These are phyloP conservation scores for Colletotrichum cereale DNA, from an alignment of 2,329 filamentous ascomycete genomes.

Conservation along the genomic window DNA sequence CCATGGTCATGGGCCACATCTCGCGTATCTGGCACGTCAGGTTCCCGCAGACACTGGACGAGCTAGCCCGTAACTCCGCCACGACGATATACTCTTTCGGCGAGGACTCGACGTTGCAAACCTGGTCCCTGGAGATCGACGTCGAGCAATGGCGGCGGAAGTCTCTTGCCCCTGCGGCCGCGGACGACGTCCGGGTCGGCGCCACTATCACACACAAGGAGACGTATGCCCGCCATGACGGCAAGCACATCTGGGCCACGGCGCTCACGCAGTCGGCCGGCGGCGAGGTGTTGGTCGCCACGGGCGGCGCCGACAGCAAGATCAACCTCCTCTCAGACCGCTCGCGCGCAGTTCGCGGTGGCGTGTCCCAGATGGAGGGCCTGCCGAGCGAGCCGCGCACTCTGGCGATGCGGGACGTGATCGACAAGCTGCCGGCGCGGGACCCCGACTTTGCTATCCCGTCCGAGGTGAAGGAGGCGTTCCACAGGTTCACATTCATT, in stretches of 20 bases:
- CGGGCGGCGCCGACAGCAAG: conserved; percentile 88
- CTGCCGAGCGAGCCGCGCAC: conserved; percentile 41
- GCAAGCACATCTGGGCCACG: conserved; percentile 92
- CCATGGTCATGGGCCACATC: conserved; percentile 84
- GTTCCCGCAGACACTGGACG: conserved; percentile 63
- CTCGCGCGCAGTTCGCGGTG: neutral
- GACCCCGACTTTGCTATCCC: conserved; percentile 48
- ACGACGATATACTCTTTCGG: conserved; percentile 81
- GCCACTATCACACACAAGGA: conserved; percentile 63
- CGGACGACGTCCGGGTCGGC: conserved; percentile 18
- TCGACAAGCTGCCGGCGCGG: conserved; percentile 41
- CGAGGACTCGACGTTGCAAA: conserved; percentile 83
- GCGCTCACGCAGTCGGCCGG: conserved; percentile 54
- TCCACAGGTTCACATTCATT: conserved; percentile 75
- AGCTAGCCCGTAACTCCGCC: conserved; percentile 37
- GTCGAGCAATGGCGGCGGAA: conserved; percentile 36
- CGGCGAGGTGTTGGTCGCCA: conserved; percentile 65
- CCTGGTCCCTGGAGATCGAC: conserved; percentile 72
- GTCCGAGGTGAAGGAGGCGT: conserved; percentile 54
- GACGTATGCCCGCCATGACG: conserved; percentile 76
- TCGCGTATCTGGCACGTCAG: conserved; percentile 91
- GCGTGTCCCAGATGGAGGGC: neutral
- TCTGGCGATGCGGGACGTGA: conserved; percentile 51
- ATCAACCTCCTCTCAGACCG: conserved; percentile 61
- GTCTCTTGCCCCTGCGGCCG: conserved; percentile 17